Evolutionary conservation across 2,329 filamentous ascomycete species (phyloP), one percentile per base, ranked within the genome.

Genomic region (Tolypocladium amazonense): DNA sequence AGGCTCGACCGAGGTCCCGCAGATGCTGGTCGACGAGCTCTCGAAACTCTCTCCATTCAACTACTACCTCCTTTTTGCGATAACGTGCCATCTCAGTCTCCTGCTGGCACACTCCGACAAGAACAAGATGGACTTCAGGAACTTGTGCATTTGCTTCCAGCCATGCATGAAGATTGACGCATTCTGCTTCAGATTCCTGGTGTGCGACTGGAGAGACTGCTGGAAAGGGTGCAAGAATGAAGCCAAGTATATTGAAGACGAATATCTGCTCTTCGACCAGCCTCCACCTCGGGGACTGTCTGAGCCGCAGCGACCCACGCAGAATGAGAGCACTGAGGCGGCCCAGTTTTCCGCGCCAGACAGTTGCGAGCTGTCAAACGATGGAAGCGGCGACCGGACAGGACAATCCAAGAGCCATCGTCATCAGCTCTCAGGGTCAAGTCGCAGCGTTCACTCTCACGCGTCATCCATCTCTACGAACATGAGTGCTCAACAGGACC

Each of bases 71-170:
- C 85, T 97, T 7, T 97, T 97, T 72, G 93, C 93, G 67, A 96
- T 97, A 67, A 97, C 93, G 39, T 97, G 93, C 74, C 93, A 97
- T 69, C 86, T 97, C 56, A 96, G 92, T 67, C 82, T 97, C 33
- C 82, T 97, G 12, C 86, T 96, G 66, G 92, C 90, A 1, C 93
- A 96, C 72, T 89, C 92, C 30, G 90, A 95, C 64, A 92, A 93
- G 78, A 97, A 97, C 82, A 96, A 96, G 78, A 97, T 97, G 93
- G 91, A 96, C 71, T 96, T 93, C 71, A 87, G 90, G 70, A 97
- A 97, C 65, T 79, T 97, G 30, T 96, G 92, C 76, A 96, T 97
- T 67, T 97, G 93, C 77, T 97, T 97, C 74, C 92, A 96, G 73
- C 93, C 93, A 4, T 96, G 92, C 73, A 91, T 97, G 84, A 96